Conservation (phyloP, 1,139 yeast species). For the Cylindricascospora bacillispora region DNA sequence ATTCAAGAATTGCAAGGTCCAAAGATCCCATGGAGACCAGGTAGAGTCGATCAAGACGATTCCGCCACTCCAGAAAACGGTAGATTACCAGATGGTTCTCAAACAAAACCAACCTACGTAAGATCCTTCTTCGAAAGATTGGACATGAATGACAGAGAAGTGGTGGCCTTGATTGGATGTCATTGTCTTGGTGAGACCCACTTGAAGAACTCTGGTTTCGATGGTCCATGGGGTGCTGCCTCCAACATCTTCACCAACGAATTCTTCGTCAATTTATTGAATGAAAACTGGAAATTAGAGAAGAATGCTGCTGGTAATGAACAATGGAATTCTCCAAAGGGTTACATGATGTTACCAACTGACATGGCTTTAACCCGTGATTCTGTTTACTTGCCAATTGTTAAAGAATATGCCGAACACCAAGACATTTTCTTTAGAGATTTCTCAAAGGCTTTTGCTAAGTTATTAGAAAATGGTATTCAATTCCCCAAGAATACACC, state of each 20-base stretch:
- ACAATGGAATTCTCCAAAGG: conserved; percentile 66
- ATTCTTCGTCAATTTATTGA: conserved; percentile 52
- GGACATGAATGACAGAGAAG: conserved; percentile 73
- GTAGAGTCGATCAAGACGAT: conserved; percentile 46
- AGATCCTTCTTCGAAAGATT: conserved; percentile 54
- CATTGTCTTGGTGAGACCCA: conserved; percentile 79
- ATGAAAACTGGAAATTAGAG: conserved; percentile 63
- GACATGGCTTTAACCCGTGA: conserved; percentile 67
- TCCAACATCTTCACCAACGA: conserved; percentile 77
- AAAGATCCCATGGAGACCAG: conserved; percentile 76
- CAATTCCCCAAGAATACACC: conserved; percentile 38
- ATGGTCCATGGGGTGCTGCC: conserved; percentile 93
- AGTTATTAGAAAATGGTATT: conserved; percentile 65
- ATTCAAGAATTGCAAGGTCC: conserved; percentile 86
- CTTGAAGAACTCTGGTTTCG: conserved; percentile 53
- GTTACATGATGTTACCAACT: conserved; percentile 83
- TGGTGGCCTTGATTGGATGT: conserved; percentile 80
- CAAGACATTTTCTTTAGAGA: conserved; percentile 58
- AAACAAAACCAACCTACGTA: conserved; percentile 58
- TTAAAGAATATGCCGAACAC: conserved; percentile 59
- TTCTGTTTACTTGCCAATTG: conserved; percentile 50
- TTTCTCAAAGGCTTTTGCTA: conserved; percentile 56
- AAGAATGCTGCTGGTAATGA: conserved; percentile 59
- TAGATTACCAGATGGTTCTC: conserved; percentile 68
- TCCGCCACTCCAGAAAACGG: conserved; percentile 50